Base-by-base conservation (phyloP, 179 eudicot species). In the Patellifolia procumbens region DNA sequence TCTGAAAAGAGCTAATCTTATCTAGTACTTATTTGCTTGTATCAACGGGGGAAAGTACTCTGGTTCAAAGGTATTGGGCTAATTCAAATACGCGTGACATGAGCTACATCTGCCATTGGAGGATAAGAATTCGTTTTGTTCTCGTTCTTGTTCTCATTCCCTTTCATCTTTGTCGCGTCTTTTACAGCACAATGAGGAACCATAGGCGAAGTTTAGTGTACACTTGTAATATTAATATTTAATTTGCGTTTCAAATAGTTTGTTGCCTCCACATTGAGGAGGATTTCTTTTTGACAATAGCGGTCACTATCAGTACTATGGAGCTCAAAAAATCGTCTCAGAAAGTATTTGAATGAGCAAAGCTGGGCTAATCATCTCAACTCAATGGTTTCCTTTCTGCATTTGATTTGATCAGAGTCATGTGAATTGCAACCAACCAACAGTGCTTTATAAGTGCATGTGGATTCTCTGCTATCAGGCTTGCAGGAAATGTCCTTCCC, bases 1-100 rank as follows among this genome's bases (percentile, higher is more conserved):
- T 79, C 75, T 92, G 78, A 92, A 91, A 87, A 82, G 84, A 70
- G 90, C 94, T 74, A 91, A 92, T 62, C 82, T 92, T 55, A 85
- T 91, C 39, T 92, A 86, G 86, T 37, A 53, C 52, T 24, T 22
- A 29, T 70, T 1, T 76, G 39, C 68, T 35, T 26, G 56, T 28
- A 34, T 45, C 60, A 70, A 13, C 70, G 26, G n/a, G n/a, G 62
- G 12, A 65, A 20, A 51, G 7, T 63, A 66, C 75, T 10, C 29
- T 64, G 22, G 5, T 76, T 51, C 53, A 67, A 46, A 63, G 51
- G 53, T 46, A 79, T 56, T 20, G 63, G 55, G 70, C 62, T 70
- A 13, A 39, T 77, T 70, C 75, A 46, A 62, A 52, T 37, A 17
- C 11, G 22, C 35, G 13, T 6, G 35, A 69, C 9, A 52, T n/a